Percentiles rank a stretch among this genome's conserved stretches.
These are phyloP conservation scores for Marasmius fiardii DNA, from an alignment of 1,284 basidiomycete species.

Conservation along the genomic window DNA sequence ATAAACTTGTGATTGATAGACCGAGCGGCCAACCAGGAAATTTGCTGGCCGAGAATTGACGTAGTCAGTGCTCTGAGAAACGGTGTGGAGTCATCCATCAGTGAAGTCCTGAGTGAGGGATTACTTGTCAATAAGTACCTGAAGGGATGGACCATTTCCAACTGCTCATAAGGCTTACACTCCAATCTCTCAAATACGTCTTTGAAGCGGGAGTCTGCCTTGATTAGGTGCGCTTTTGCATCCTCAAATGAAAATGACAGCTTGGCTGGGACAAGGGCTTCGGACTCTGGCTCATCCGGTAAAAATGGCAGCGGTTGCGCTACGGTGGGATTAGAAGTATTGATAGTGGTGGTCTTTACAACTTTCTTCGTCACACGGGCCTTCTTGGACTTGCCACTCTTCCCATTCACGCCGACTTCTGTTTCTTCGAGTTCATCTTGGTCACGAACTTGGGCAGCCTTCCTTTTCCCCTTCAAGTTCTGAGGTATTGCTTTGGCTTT, in stretches of 20 bases:
- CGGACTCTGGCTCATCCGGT: slow-evolving; percentile 7
- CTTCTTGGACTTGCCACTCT: slow-evolving; percentile 13
- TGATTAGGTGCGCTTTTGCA: slow-evolving; percentile 70
- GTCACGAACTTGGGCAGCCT: slow-evolving; percentile 11
- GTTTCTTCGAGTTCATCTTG: not conserved
- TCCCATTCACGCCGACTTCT: not conserved
- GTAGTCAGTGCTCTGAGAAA: slow-evolving; percentile 53
- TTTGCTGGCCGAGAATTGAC: slow-evolving; percentile 83
- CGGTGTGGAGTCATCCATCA: too few species aligned
- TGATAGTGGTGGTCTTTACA: not conserved
- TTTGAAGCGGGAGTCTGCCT: slow-evolving; percentile 68
- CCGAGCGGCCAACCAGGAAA: slow-evolving; percentile 87
- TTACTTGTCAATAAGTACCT: slow-evolving; percentile 37
- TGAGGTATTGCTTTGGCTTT: slow-evolving; percentile 8
- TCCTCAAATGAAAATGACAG: slow-evolving; percentile 75
- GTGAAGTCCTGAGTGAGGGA: too few species aligned
- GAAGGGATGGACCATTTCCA: slow-evolving; percentile 75
- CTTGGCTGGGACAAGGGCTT: slow-evolving; percentile 50
- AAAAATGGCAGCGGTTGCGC: slow-evolving; percentile 2
- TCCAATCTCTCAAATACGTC: slow-evolving; percentile 61
- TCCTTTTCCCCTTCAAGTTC: slow-evolving; percentile 23
- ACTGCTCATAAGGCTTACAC: slow-evolving; percentile 73
- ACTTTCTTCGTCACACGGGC: slow-evolving; percentile 7
- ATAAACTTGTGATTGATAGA: slow-evolving; percentile 85
- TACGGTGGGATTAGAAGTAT: not conserved